A percentile compares a stretch with the other conserved stretches of the same genome.
These are phyloP conservation scores for Dipteronia sinensis DNA, from an alignment of 345 rosid species.

Conservation along the genomic window DNA sequence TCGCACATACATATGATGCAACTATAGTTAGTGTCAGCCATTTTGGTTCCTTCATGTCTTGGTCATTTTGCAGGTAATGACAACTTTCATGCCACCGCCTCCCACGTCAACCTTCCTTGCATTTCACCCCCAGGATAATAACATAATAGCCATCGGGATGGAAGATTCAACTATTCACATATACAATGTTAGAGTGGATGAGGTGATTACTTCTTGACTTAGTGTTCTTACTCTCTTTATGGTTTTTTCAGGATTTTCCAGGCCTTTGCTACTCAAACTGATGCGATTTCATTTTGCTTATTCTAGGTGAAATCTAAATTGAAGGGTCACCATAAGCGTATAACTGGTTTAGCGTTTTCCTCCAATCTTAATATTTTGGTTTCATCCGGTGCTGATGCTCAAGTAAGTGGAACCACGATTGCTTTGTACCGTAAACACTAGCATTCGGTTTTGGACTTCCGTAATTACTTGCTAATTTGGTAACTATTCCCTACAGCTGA, in stretches of 20 bases:
- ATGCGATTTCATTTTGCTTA: constrained; percentile 15
- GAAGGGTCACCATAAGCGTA: constrained; percentile 86
- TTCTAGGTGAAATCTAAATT: constrained; percentile 76
- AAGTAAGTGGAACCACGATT: constrained; percentile 42
- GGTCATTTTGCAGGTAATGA: constrained; percentile 66
- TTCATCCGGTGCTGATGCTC: constrained; percentile 96
- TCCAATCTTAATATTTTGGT: constrained; percentile 70
- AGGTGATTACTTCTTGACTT: constrained; percentile 42
- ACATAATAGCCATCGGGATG: constrained; percentile 88
- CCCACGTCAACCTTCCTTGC: constrained; percentile 88
- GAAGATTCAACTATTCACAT: constrained; percentile 87
- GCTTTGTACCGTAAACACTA: not conserved
- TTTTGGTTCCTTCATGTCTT: not conserved
- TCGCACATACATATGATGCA: not conserved
- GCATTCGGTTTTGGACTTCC: not conserved
- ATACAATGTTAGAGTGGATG: constrained; percentile 79
- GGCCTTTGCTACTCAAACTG: not conserved
- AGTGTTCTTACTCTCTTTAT: not conserved
- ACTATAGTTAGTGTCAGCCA: not conserved
- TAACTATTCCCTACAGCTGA: constrained; percentile 44
- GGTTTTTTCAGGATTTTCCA: not conserved
- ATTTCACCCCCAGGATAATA: constrained; percentile 86
- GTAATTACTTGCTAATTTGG: not conserved
- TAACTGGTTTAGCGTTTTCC: constrained; percentile 86
- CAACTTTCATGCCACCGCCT: constrained; percentile 83